Conservation (phyloP, 176 grass and related monocot species). For the Leersia perrieri region DNA sequence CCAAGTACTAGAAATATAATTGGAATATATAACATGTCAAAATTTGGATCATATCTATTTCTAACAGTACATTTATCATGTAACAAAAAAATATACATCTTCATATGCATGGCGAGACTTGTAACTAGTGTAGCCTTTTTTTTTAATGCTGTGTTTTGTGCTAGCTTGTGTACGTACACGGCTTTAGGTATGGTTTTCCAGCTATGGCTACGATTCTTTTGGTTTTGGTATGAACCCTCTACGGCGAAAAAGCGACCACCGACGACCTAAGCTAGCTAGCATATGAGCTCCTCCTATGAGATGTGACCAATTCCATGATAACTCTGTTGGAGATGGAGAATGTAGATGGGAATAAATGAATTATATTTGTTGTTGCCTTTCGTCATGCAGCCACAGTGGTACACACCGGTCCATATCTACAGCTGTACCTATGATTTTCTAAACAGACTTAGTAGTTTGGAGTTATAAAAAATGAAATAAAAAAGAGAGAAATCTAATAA, state of each 20-base stretch:
- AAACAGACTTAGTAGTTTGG: background rate
- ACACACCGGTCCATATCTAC: background rate
- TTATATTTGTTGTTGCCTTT: background rate
- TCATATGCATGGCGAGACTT: too few relatives aligned
- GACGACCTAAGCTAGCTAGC: background rate
- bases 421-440: background rate
- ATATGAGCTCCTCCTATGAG: background rate
- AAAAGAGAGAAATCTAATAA: too few relatives aligned
- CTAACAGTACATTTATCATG: too few relatives aligned
- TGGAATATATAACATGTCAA: too few relatives aligned
- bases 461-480: background rate
- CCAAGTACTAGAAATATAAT: too few relatives aligned
- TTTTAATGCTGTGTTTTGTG: too few relatives aligned
- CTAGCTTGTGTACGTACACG: too few relatives aligned
- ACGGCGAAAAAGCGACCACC: background rate
- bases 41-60: too few relatives aligned
- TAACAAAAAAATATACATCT: too few relatives aligned
- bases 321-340: background rate
- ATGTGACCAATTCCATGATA: constrained; percentile 13
- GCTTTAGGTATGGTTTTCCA: background rate
- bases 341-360: background rate
- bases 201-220: background rate
- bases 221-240: background rate
- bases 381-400: background rate
- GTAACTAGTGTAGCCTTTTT: too few relatives aligned